phyloP scores from a whole-genome alignment of 192 early-diverging fungal genomes.

The Coemansia sp. region DNA sequence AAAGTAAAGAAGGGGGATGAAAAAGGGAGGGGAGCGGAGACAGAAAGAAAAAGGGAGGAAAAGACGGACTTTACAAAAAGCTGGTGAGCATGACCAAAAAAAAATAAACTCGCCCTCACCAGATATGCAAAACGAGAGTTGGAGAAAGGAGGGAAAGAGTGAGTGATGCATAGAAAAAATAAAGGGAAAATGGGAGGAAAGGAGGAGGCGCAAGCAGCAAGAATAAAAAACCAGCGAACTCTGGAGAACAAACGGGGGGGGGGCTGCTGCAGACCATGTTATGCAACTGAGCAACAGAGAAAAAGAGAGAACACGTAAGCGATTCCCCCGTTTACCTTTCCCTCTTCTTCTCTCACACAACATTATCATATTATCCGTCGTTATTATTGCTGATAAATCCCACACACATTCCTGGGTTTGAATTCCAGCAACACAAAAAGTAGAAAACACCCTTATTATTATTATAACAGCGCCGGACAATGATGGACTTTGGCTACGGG shows the following conservation, averaged over 20 bases:
- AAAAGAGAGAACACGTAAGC: slow-evolving; percentile 8
- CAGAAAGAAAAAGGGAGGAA: neutral
- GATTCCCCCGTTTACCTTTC: neutral
- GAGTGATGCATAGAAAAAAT: no score
- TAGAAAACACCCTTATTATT: no score
- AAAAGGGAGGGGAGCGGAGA: neutral
- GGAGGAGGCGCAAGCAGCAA: neutral
- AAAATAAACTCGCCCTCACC: neutral
- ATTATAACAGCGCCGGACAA: neutral
- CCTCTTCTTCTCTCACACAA: neutral
- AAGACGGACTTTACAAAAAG: neutral
- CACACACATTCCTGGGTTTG: neutral
- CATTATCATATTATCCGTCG: neutral
- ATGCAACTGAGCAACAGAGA: neutral
- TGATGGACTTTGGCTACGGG: slow-evolving; percentile 45
- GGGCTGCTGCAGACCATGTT: no score
- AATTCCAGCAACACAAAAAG: no score
- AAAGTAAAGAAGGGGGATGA: neutral
- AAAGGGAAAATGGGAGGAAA: no score
- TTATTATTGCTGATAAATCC: neutral
- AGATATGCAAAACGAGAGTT: no score
- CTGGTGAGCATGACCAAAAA: no score
- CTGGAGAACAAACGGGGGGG: neutral
- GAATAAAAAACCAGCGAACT: no score
- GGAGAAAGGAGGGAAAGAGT: no score